Base-by-base conservation (phyloP, 1,284 basidiomycete species). In the Heliocybe sulcata region DNA sequence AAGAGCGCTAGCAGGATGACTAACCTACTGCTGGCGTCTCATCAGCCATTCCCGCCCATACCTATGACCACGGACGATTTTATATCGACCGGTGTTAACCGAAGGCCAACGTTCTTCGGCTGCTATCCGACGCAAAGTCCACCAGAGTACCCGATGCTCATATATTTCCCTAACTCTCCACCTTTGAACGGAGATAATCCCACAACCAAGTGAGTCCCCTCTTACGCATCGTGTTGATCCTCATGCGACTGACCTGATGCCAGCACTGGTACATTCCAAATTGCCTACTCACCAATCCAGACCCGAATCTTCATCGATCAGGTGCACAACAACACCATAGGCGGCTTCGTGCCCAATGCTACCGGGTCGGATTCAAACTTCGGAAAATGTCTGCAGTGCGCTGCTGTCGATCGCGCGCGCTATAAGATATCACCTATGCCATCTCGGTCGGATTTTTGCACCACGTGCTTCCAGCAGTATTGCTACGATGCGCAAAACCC, bases 71-170 rank as follows among this genome's bases (percentile, higher is more conserved):
- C 73, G 0, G 72, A 76, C 14, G 79, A 77, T 4, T 89, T 89
- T 62, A 64, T 88, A 51, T 69, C 72, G 12, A 78, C 77, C 8
- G 90, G 90, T 14, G 73, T 87, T 10, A 87, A 85, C 65, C 74
- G 75, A 38, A 77, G 88, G 19, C 80, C 88, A 4, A 85, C 85
- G 0, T 90, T 92, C 68, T 92, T 90, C 68, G 89, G 89, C 0
- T 91, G 88, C 63, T 69, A 83, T 61, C 81, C 82, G 11, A 64
- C 50, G n/a, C 65, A 73, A 54, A 69, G 45, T 11, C 75, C 80
- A 12, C 69, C 79, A 1, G 77, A 80, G 56, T 83, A 72, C 58
- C 83, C 83, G 0, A 60, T 86, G 27, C 62, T 85, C 22, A 74
- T 85, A 16, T 83, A 82, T 56, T 68, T 86, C n/a, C 84, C 84